Evolutionary conservation across 495 filamentous ascomycete genomes (phyloP).

Genomic region (Trichoderma asperelloides): DNA sequence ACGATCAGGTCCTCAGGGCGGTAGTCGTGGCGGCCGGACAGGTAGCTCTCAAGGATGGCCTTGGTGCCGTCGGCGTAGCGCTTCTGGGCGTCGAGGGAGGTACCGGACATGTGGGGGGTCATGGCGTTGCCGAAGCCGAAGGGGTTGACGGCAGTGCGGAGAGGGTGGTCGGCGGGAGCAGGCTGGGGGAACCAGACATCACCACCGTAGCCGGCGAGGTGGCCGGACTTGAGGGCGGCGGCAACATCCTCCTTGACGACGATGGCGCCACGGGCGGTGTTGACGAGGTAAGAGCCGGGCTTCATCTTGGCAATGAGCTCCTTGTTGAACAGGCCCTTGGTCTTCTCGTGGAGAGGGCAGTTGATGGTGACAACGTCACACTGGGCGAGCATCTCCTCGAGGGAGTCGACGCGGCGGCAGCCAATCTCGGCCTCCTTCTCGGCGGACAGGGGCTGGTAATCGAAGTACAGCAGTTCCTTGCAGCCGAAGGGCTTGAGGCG

Average conservation of each 20-base stretch:
- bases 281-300: conserved; percentile 91
- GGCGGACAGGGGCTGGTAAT: conserved; percentile 86
- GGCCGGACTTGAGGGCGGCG: conserved; percentile 82
- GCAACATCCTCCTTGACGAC: conserved; percentile 99
- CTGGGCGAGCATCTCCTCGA: conserved; percentile 93
- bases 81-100: conserved; percentile 93
- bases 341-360: conserved; percentile 98
- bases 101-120: conserved; percentile 97
- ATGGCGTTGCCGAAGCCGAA: conserved; percentile 97
- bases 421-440: conserved; percentile 96
- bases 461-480: conserved; percentile 99
- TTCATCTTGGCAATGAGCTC: conserved; percentile 99
- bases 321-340: conserved; percentile 94
- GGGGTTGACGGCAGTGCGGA: conserved; percentile 87
- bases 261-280: conserved; percentile 97
- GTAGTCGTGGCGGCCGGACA: conserved; percentile 80
- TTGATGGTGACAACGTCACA: conserved; percentile 99
- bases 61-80: conserved; percentile 87
- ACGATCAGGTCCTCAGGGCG: conserved; percentile 87
- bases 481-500: conserved; percentile 95
- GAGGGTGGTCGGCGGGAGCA: conserved; percentile 86
- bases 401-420: conserved; percentile 72
- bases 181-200: conserved; percentile 82
- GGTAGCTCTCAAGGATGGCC: conserved; percentile 83
- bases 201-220: conserved; percentile 94